Conservation (phyloP, 768 basidiomycete species). For the Boletus speciosus region DNA sequence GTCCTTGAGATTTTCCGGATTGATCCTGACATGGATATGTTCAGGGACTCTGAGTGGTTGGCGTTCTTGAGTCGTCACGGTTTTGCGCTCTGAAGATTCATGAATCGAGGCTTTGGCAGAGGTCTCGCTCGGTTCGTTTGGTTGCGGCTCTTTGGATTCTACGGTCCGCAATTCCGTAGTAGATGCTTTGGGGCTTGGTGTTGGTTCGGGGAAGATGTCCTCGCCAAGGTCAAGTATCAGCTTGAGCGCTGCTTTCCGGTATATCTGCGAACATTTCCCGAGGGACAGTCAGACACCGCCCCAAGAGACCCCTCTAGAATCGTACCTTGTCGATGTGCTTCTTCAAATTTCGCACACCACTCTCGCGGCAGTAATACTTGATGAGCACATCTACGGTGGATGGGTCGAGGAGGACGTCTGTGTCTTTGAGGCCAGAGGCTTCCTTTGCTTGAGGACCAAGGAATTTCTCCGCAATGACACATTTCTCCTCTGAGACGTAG, state of each 20-base stretch:
- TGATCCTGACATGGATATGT: slow-evolving; percentile 75
- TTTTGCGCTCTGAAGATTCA: slow-evolving; percentile 38
- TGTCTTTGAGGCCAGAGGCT: slow-evolving; percentile 78
- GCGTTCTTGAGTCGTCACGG: slow-evolving; percentile 74
- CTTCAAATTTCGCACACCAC: slow-evolving; percentile 94
- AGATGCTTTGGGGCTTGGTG: slow-evolving; percentile 16
- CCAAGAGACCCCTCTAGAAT: neutral
- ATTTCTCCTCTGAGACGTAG: slow-evolving; percentile 92
- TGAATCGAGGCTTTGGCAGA: slow-evolving; percentile 15
- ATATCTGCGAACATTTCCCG: slow-evolving; percentile 58
- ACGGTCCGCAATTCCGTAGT: slow-evolving; percentile 35
- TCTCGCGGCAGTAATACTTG: slow-evolving; percentile 96
- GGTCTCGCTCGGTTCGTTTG: slow-evolving; percentile 34
- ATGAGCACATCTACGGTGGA: slow-evolving; percentile 84
- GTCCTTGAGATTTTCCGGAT: slow-evolving; percentile 85
- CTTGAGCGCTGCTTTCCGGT: slow-evolving; percentile 91
- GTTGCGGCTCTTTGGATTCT: slow-evolving; percentile 49
- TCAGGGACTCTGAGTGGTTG: slow-evolving; percentile 80
- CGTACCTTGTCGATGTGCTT: slow-evolving; percentile 96
- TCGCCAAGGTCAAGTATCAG: slow-evolving; percentile 91
- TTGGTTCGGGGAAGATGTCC: slow-evolving; percentile 73
- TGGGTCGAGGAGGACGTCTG: slow-evolving; percentile 76
- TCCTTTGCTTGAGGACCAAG: slow-evolving; percentile 93
- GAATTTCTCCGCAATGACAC: slow-evolving; percentile 81
- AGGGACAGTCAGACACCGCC: neutral